These are phyloP conservation scores for Phytophthora crassamura DNA, from an alignment of 352 stramenopile species.

Conservation along the genomic window DNA sequence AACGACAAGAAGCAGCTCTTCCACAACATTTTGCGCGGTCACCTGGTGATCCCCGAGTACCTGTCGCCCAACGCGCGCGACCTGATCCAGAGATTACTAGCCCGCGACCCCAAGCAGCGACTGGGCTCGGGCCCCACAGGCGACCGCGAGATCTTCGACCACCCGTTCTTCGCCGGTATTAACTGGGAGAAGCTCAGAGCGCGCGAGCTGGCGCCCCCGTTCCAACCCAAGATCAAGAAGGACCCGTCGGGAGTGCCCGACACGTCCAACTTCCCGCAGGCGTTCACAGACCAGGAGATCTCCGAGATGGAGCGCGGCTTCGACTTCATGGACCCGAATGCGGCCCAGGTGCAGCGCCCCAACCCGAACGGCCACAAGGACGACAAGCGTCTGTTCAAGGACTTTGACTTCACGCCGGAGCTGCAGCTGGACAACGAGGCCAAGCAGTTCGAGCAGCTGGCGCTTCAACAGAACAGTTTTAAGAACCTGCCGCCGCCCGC, in stretches of 20 bases:
- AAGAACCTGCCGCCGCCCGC: slow-evolving; percentile 79
- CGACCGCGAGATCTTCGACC: slow-evolving; percentile 85
- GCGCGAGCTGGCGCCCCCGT: slow-evolving; percentile 82
- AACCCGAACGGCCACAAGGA: slow-evolving; percentile 64
- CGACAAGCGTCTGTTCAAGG: slow-evolving; percentile 83
- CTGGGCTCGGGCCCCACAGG: slow-evolving; percentile 74
- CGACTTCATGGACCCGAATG: slow-evolving; percentile 62
- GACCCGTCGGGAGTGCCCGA: slow-evolving; percentile 78
- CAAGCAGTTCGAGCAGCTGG: slow-evolving; percentile 88
- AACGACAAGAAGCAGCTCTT: slow-evolving; percentile 92
- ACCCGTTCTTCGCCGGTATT: slow-evolving; percentile 86
- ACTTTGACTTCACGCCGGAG: slow-evolving; percentile 89
- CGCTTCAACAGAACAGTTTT: slow-evolving; percentile 82
- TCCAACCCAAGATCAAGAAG: slow-evolving; percentile 82
- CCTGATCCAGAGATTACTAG: slow-evolving; percentile 81
- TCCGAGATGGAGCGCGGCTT: slow-evolving; percentile 87
- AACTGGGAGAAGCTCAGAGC: slow-evolving; percentile 88
- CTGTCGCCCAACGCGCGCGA: slow-evolving; percentile 77
- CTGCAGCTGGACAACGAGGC: slow-evolving; percentile 82
- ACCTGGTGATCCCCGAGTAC: slow-evolving; percentile 84
- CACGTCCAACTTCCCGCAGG: slow-evolving; percentile 88
- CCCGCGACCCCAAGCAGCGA: slow-evolving; percentile 83
- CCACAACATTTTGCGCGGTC: slow-evolving; percentile 88
- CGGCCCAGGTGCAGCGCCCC: slow-evolving; percentile 68
- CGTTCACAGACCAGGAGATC: slow-evolving; percentile 89